Percentiles rank a stretch among this genome's conserved stretches.
These are phyloP conservation scores for Aspergillus affinis DNA, from an alignment of 495 filamentous ascomycete species.

Conservation along the genomic window DNA sequence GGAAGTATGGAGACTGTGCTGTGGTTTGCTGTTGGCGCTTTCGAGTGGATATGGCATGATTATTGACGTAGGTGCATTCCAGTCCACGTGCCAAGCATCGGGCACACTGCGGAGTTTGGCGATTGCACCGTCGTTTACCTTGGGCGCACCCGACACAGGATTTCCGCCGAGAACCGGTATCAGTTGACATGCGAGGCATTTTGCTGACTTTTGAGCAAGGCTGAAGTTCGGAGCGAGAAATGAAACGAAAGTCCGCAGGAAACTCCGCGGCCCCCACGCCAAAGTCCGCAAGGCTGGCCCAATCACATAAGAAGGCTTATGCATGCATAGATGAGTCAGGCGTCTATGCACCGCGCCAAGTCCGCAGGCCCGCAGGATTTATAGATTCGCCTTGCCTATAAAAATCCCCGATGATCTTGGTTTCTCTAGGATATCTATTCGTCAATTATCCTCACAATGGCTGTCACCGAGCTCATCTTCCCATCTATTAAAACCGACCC, in stretches of 20 bases:
- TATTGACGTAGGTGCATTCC: slow-evolving; percentile 5
- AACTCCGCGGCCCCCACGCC: background rate
- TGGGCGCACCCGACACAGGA: slow-evolving; percentile 19
- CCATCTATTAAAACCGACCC: slow-evolving; percentile 1
- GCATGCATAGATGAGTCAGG: too few relatives aligned
- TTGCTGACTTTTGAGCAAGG: background rate
- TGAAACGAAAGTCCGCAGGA: background rate
- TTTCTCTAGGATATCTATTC: background rate
- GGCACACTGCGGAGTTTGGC: slow-evolving; percentile 23
- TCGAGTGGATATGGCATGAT: background rate
- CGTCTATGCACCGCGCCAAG: too few relatives aligned
- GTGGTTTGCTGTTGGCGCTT: background rate
- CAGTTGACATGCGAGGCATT: background rate
- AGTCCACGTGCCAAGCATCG: slow-evolving; percentile 17
- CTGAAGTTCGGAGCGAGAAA: background rate
- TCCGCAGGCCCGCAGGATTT: too few relatives aligned
- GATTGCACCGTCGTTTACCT: slow-evolving; percentile 22
- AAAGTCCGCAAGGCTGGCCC: background rate
- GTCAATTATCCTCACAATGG: background rate
- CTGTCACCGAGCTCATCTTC: slow-evolving; percentile 2
- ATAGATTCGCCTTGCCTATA: too few relatives aligned
- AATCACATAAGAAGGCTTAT: background rate
- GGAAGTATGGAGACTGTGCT: background rate
- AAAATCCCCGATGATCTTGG: too few relatives aligned
- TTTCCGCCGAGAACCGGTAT: slow-evolving; percentile 11